phyloP scores from a whole-genome alignment of 78 protist species.

The Pelomyxa schiedti region DNA sequence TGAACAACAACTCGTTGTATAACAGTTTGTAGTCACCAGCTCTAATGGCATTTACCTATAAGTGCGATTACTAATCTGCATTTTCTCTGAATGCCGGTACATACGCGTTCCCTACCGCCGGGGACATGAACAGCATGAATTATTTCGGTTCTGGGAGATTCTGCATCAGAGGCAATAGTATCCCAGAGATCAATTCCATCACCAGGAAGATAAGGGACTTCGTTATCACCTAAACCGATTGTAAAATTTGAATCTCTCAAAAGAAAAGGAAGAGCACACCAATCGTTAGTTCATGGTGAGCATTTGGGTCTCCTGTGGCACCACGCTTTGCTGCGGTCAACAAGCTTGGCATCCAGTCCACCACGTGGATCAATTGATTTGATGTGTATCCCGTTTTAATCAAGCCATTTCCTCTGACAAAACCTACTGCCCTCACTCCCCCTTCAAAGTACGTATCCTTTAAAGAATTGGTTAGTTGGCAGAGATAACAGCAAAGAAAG shows the following conservation, averaged over 20 bases:
- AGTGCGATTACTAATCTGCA: too few species aligned
- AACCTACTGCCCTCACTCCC: background rate
- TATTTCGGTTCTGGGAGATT: background rate
- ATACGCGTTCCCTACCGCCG: too few species aligned
- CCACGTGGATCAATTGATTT: background rate
- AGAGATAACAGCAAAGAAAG: too few species aligned
- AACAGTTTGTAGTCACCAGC: background rate
- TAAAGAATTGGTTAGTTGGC: too few species aligned
- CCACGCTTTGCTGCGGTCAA: background rate
- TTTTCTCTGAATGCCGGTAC: too few species aligned
- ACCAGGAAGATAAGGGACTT: background rate
- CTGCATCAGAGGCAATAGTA: background rate
- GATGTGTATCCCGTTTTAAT: background rate
- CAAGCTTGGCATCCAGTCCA: background rate
- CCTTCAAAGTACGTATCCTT: too few species aligned
- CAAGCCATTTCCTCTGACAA: background rate
- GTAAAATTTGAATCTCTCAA: too few species aligned
- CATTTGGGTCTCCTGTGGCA: background rate
- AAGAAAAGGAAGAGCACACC: too few species aligned
- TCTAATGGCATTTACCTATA: too few species aligned
- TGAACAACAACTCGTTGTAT: too few species aligned
- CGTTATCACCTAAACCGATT: background rate
- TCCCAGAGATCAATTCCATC: background rate
- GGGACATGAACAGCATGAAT: too few species aligned
- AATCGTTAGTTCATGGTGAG: too few species aligned